Percentiles rank a stretch among this genome's conserved stretches.
Conservation (phyloP, 2,329 filamentous ascomycete genomes). For the Penicillium sp. region DNA sequence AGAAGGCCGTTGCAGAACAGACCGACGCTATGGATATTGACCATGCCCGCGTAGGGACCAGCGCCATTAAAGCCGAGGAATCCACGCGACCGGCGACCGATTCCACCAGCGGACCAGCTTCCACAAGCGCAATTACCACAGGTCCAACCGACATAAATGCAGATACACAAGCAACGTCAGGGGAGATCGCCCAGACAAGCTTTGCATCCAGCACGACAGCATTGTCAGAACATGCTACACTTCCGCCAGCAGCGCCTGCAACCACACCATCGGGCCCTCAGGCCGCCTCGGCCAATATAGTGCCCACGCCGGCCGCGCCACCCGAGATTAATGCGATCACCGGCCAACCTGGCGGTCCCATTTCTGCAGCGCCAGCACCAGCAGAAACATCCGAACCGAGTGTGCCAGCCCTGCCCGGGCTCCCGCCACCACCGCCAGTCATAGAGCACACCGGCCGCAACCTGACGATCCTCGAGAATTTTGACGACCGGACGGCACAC, state of each 20-base stretch:
- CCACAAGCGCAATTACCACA: too few relatives aligned
- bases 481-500: slow-evolving; percentile 56
- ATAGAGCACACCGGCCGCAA: slow-evolving; percentile 56
- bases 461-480: slow-evolving; percentile 58
- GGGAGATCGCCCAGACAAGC: slow-evolving; percentile 2
- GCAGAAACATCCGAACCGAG: slow-evolving; percentile 1
- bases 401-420: slow-evolving; percentile 26
- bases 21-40: slow-evolving; percentile 21
- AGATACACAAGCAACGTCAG: slow-evolving; percentile 7
- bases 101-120: background rate
- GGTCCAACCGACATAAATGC: slow-evolving; percentile 1
- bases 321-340: slow-evolving; percentile 7
- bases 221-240: slow-evolving; percentile 5
- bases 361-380: slow-evolving; percentile 5
- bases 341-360: background rate
- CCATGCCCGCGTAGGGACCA: slow-evolving; percentile 5
- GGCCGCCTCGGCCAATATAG: slow-evolving; percentile 7
- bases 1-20: background rate
- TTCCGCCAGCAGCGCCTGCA: slow-evolving; percentile 4
- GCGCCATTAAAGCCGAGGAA: slow-evolving; percentile 2
- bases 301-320: slow-evolving; percentile 11
- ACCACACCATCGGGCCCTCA: slow-evolving; percentile 3
- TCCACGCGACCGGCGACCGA: slow-evolving; percentile 1
- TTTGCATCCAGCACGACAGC: background rate
- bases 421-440: slow-evolving; percentile 34